Evolutionary conservation across 306 rosid genomes (phyloP), one percentile per base, ranked within the genome.

Genomic region (Casuarina glauca): DNA sequence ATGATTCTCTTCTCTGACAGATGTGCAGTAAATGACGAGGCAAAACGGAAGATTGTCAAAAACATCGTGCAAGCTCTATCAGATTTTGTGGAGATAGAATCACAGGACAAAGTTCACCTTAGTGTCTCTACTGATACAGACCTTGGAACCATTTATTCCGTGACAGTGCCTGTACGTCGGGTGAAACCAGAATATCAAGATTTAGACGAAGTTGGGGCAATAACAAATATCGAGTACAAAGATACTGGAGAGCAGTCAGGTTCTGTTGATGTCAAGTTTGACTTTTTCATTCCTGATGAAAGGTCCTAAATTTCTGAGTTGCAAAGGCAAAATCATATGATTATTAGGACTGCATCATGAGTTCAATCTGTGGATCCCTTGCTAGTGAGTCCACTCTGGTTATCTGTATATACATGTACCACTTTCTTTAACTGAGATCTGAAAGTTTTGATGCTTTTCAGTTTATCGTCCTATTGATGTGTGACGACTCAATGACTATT

Each of bases 1-100:
- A 91, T 95, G 98, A 92, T 95, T 66, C 88, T 95, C 78, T 92
- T 92, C 85, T 91, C 97, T 61, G 98, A 95, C 79, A 88, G 98
- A 50, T 95, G 98, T 66, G 98, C 83, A 35, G 96, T 95, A 67
- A 95, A 93, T 70, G 97, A 95, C 1, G 97, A 95, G 88, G 98
- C 97, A 70, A 95, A 95, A 70, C 87, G 79, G 72, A 88, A 83
- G 90, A 95, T 95, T 63, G 97, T 95, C 66, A 86, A 69, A 87
- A 92, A 88, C 83, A 81, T 95, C 68, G 97, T 95, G 67, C 89
- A 77, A 15, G 83, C 97, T 70, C 82, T 95, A 38, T 95, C 98
- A 49, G 98, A 92, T 79, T 95, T 95, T n/a, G 97, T 92, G 79
- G 98, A 87, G 84, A 95, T 95, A 60, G 98, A 95, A 84, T 91